phyloP scores from a whole-genome alignment of 495 filamentous ascomycete species.

The Mytilinidion resinicola region DNA sequence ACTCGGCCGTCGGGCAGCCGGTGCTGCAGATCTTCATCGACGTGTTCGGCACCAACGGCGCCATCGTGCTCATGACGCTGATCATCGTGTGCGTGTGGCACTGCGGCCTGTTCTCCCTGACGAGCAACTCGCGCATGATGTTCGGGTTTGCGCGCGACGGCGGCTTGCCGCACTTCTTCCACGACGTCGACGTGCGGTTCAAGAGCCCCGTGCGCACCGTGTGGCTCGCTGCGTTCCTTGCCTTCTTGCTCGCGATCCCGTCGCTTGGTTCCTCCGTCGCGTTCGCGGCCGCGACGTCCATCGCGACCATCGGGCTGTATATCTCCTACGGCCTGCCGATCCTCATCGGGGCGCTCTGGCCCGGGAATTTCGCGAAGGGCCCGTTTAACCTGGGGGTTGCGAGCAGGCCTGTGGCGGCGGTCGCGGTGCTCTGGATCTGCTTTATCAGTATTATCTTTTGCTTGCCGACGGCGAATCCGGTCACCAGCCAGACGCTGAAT shows the following conservation, averaged over 20 bases:
- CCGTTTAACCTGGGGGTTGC: slow-evolving; percentile 53
- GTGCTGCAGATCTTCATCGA: slow-evolving; percentile 55
- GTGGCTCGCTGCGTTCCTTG: slow-evolving; percentile 50
- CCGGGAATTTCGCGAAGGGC: slow-evolving; percentile 33
- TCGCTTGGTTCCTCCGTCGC: slow-evolving; percentile 55
- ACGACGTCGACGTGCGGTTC: slow-evolving; percentile 41
- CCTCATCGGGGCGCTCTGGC: slow-evolving; percentile 50
- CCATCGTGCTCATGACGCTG: slow-evolving; percentile 50
- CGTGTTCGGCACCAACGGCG: slow-evolving; percentile 49
- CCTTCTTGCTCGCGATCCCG: slow-evolving; percentile 54
- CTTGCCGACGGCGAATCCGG: slow-evolving; percentile 55
- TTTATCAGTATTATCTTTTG: slow-evolving; percentile 60
- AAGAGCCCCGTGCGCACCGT: slow-evolving; percentile 50
- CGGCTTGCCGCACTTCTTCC: slow-evolving; percentile 39
- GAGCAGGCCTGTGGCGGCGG: slow-evolving; percentile 47
- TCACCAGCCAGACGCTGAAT: slow-evolving; percentile 53
- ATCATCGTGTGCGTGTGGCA: slow-evolving; percentile 58
- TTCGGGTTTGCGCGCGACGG: slow-evolving; percentile 53
- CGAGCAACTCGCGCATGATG: slow-evolving; percentile 59
- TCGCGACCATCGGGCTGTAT: slow-evolving; percentile 60
- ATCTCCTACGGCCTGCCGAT: slow-evolving; percentile 61
- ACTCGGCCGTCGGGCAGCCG: slow-evolving; percentile 43
- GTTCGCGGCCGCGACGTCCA: slow-evolving; percentile 55
- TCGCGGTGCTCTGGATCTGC: slow-evolving; percentile 46
- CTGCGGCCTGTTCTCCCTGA: slow-evolving; percentile 53